Evolutionary conservation across 768 basidiomycete species (phyloP).

Genomic region (Phylloporus sp.): DNA sequence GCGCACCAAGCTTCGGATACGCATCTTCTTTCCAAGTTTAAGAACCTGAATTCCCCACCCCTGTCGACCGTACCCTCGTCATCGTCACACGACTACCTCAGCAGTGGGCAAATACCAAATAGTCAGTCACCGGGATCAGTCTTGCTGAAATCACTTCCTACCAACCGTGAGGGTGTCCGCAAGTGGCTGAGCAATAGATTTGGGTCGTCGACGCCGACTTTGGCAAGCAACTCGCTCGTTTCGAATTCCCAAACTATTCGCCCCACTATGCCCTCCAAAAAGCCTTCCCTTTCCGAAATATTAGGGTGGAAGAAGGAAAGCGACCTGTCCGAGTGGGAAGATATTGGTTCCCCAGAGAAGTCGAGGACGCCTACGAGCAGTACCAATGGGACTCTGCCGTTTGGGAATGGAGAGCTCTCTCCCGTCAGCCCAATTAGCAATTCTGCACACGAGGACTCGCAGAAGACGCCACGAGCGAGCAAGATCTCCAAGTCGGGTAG

Average conservation of each 20-base stretch:
- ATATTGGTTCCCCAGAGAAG: slow-evolving; percentile 42
- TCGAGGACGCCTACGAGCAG: slow-evolving; percentile 46
- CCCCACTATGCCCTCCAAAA: slow-evolving; percentile 45
- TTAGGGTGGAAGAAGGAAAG: slow-evolving; percentile 52
- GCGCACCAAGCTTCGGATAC: slow-evolving; percentile 69
- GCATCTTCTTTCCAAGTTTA: slow-evolving; percentile 53
- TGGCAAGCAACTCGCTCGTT: slow-evolving; percentile 33
- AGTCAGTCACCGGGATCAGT: slow-evolving; percentile 33
- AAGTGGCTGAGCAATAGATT: slow-evolving; percentile 71
- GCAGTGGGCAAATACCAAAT: slow-evolving; percentile 25
- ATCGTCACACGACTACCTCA: slow-evolving; percentile 49
- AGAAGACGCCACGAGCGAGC: slow-evolving; percentile 33
- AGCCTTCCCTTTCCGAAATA: slow-evolving; percentile 64
- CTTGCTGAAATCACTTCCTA: slow-evolving; percentile 51
- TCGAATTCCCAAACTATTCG: slow-evolving; percentile 31
- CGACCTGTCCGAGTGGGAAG: slow-evolving; percentile 65
- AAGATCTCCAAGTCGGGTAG: slow-evolving; percentile 30
- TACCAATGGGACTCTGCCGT: slow-evolving; percentile 33
- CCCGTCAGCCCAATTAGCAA: slow-evolving; percentile 27
- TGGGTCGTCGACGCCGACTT: slow-evolving; percentile 39
- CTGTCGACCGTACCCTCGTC: slow-evolving; percentile 42
- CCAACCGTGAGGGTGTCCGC: slow-evolving; percentile 71
- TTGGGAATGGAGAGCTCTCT: slow-evolving; percentile 28
- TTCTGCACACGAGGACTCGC: slow-evolving; percentile 25
- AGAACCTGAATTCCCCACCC: slow-evolving; percentile 35